phyloP scores from a whole-genome alignment of 2,329 filamentous ascomycete genomes.

The Ophiostoma himal-ulmi region DNA sequence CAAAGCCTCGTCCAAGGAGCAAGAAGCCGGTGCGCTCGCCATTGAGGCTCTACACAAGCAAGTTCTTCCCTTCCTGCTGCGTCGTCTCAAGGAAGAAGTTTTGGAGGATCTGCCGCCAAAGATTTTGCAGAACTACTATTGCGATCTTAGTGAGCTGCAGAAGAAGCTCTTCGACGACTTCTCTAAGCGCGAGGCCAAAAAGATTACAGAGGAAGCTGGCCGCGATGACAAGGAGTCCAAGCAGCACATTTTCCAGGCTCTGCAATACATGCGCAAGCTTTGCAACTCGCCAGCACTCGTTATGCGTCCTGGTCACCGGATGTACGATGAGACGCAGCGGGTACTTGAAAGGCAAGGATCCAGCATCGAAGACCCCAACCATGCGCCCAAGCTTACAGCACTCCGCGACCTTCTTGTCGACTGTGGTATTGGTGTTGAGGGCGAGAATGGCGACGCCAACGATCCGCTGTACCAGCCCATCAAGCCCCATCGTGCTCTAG shows the following conservation, averaged over 20 bases:
- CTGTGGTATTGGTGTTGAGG: conserved; percentile 85
- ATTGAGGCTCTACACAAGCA: conserved; percentile 99
- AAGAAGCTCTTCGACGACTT: conserved; percentile 96
- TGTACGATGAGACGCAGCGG: conserved; percentile 81
- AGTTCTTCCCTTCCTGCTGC: conserved; percentile 89
- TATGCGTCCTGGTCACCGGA: conserved; percentile 86
- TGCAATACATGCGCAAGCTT: conserved; percentile 99
- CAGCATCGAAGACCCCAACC: conserved; percentile 73
- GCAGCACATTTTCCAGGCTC: conserved; percentile 96
- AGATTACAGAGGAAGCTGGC: conserved; percentile 75
- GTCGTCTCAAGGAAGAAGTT: conserved; percentile 95
- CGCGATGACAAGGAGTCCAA: conserved; percentile 88
- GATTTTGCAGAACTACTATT: conserved; percentile 99
- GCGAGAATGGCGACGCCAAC: conserved; percentile 50
- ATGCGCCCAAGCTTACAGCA: conserved; percentile 89
- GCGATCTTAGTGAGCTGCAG: conserved; percentile 91
- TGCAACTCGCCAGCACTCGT: conserved; percentile 97
- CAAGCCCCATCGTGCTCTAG: conserved; percentile 88
- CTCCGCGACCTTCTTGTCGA: conserved; percentile 93
- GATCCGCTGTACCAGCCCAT: conserved; percentile 70
- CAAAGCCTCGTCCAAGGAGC: conserved; percentile 96
- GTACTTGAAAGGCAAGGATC: conserved; percentile 74
- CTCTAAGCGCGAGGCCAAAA: conserved; percentile 84
- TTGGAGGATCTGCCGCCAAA: conserved; percentile 93
- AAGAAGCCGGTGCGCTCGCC: conserved; percentile 90